phyloP scores from a whole-genome alignment of 2,329 filamentous ascomycete genomes.

The Neofusicoccum umdonicola region DNA sequence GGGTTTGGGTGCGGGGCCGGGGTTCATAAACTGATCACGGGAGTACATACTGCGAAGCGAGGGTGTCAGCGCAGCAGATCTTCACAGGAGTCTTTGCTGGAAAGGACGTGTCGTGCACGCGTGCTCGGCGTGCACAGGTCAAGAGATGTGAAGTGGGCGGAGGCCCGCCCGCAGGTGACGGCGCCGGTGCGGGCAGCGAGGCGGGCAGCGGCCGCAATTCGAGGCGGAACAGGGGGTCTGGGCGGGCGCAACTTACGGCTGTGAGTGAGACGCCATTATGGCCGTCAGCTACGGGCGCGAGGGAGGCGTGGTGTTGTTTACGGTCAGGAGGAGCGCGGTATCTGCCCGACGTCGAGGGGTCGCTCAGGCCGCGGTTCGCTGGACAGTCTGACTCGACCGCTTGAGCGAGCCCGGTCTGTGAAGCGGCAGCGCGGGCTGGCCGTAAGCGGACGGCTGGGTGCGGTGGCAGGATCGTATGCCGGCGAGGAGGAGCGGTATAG shows the following conservation, averaged over 20 bases:
- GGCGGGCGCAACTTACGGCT: slow-evolving; percentile 14
- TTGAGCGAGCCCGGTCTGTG: too few species aligned
- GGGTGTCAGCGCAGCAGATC: neutral
- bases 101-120: neutral
- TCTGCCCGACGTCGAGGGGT: slow-evolving; percentile 13
- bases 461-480: neutral
- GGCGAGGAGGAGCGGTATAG: slow-evolving; percentile 12
- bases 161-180: slow-evolving; percentile 1
- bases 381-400: slow-evolving; percentile 10
- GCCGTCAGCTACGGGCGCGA: neutral
- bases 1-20: slow-evolving; percentile 87
- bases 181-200: neutral
- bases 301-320: neutral
- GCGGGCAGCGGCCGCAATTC: neutral
- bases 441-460: neutral
- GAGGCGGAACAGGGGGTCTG: neutral
- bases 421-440: slow-evolving; percentile 8
- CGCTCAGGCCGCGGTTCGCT: slow-evolving; percentile 9
- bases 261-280: slow-evolving; percentile 2
- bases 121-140: neutral
- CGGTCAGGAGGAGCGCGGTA: slow-evolving; percentile 9
- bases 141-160: neutral
- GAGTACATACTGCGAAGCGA: slow-evolving; percentile 55
- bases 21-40: slow-evolving; percentile 84
- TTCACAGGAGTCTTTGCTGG: neutral